These are phyloP conservation scores for Cicer judaicum DNA, from an alignment of 306 rosid genomes.

Conservation along the genomic window DNA sequence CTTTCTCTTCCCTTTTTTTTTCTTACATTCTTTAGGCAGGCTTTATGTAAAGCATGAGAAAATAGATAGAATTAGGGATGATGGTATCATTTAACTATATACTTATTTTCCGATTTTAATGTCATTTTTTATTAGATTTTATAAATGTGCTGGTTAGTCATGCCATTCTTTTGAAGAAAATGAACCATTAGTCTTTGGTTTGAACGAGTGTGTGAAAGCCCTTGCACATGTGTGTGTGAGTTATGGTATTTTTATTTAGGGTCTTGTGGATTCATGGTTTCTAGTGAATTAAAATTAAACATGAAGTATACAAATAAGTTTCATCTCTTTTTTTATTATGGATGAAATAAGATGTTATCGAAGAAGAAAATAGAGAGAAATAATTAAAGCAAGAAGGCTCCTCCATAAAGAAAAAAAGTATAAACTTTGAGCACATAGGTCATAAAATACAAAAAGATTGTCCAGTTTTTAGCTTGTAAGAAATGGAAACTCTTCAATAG, in stretches of 20 bases:
- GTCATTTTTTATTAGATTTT: conserved; percentile 20
- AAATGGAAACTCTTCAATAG: no score
- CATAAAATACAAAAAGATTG: no score
- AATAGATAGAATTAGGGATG: conserved; percentile 39
- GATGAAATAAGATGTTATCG: neutral
- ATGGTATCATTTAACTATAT: conserved; percentile 28
- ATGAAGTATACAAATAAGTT: neutral
- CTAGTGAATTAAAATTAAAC: no score
- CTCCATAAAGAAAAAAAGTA: no score
- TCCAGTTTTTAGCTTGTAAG: no score
- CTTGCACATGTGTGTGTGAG: no score
- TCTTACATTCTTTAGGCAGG: neutral
- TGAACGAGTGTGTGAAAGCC: no score
- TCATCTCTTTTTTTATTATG: neutral
- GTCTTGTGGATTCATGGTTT: no score
- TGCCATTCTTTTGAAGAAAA: conserved; percentile 33
- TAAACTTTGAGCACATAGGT: no score
- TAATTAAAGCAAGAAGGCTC: no score
- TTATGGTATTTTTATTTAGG: no score
- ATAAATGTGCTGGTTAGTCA: neutral
- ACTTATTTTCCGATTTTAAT: conserved; percentile 28
- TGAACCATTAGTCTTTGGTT: neutral
- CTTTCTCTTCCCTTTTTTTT: no score
- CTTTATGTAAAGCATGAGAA: conserved; percentile 40
- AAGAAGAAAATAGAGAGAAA: neutral